Percentiles rank a stretch among this genome's conserved stretches.
phyloP scores from a whole-genome alignment of 148 eudicot species.

The Cornus florida region DNA sequence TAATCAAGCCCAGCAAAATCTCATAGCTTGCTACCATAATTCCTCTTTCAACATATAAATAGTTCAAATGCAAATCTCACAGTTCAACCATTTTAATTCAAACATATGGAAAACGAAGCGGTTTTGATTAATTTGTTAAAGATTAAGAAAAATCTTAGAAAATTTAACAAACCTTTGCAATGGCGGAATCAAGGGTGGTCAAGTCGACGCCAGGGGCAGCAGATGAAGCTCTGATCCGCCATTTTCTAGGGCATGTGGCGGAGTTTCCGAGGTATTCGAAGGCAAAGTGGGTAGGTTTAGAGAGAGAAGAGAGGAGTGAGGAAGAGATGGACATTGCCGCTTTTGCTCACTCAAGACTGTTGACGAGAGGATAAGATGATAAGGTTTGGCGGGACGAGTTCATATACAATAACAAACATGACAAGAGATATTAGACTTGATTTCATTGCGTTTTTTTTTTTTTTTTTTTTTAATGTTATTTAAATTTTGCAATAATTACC shows the following conservation, averaged over 20 bases:
- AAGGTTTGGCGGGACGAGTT: constrained; percentile 22
- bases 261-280: constrained; percentile 7
- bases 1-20: neutral
- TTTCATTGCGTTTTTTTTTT: too few species aligned
- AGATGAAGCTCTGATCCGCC: constrained; percentile 50
- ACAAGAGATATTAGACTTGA: too few species aligned
- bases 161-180: constrained; percentile 47
- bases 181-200: constrained; percentile 63
- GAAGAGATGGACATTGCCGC: constrained; percentile 17
- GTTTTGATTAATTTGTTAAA: too few species aligned
- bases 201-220: constrained; percentile 63
- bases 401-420: neutral
- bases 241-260: constrained; percentile 23
- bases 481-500: too few species aligned
- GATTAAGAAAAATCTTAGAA: neutral
- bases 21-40: too few species aligned
- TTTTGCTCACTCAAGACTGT: neutral
- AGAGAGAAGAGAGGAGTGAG: constrained; percentile 20
- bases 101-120: neutral
- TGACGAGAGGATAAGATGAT: constrained; percentile 15
- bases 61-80: neutral
- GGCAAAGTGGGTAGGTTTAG: constrained; percentile 14
- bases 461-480: too few species aligned
- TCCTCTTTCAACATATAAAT: neutral
- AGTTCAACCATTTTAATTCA: neutral